Conservation (phyloP, 305 asterid genomes). For the Solanum chacoense region DNA sequence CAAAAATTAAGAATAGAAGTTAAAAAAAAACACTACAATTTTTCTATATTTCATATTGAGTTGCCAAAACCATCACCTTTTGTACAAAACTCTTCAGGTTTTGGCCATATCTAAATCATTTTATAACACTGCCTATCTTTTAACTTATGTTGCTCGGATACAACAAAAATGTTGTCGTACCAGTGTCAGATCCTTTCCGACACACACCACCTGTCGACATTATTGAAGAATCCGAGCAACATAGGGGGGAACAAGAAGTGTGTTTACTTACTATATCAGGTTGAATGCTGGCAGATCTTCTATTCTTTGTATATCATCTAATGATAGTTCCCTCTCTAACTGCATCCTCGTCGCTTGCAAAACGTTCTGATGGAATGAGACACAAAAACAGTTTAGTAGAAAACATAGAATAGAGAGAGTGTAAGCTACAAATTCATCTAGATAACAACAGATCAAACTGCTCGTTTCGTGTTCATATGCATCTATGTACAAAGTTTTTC, state of each 20-base stretch:
- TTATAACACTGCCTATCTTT: neutral
- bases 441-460: neutral
- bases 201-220: neutral
- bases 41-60: neutral
- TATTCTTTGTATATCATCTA: slow-evolving; percentile 66
- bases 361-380: slow-evolving; percentile 47
- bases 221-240: neutral
- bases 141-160: neutral
- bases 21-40: neutral
- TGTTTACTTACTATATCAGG: slow-evolving; percentile 22
- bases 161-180: neutral
- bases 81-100: neutral
- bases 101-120: neutral
- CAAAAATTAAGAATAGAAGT: neutral
- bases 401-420: neutral
- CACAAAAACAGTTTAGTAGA: neutral
- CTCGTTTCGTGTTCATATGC: neutral
- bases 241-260: neutral
- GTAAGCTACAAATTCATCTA: neutral
- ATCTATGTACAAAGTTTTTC: neutral
- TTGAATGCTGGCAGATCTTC: slow-evolving; percentile 80
- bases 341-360: slow-evolving; percentile 62
- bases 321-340: slow-evolving; percentile 72
- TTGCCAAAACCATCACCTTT: neutral
- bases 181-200: neutral